Conservation (phyloP, 768 basidiomycete genomes). For the Suillus hirtellus region DNA sequence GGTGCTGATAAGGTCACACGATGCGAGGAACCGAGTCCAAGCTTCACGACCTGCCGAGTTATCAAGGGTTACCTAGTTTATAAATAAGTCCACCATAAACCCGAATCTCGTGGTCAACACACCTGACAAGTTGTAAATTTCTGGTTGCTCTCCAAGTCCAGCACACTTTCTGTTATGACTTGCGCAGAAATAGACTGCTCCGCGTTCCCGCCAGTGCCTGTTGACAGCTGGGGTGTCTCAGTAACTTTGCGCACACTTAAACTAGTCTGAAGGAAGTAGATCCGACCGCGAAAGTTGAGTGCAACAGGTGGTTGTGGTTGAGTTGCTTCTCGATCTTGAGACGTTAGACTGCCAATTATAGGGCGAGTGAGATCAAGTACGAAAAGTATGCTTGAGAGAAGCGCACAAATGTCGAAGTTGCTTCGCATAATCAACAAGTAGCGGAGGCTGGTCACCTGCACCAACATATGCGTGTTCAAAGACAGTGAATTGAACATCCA, state of each 20-base stretch:
- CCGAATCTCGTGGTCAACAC: constrained; percentile 14
- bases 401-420: constrained; percentile 46
- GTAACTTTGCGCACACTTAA: constrained; percentile 48
- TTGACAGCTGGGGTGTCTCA: constrained; percentile 24
- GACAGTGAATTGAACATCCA: constrained; percentile 56
- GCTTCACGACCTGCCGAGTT: constrained; percentile 35
- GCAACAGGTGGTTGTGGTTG: constrained; percentile 52
- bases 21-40: constrained; percentile 48
- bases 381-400: constrained; percentile 10
- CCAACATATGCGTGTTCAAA: constrained; percentile 34
- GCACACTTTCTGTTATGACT: constrained; percentile 45
- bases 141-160: constrained; percentile 57
- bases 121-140: constrained; percentile 58
- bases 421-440: constrained; percentile 42
- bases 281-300: constrained; percentile 35
- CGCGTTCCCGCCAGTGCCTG: constrained; percentile 7
- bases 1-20: constrained; percentile 46
- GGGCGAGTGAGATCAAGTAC: constrained; percentile 10
- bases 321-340: constrained; percentile 21
- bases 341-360: constrained; percentile 34
- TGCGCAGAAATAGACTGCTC: constrained; percentile 12
- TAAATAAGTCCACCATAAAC: constrained; percentile 6
- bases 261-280: constrained; percentile 49
- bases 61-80: constrained; percentile 46
- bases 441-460: constrained; percentile 38